Conservation (phyloP, 2,329 filamentous ascomycete species). For the Sclerotinia glacialis region DNA sequence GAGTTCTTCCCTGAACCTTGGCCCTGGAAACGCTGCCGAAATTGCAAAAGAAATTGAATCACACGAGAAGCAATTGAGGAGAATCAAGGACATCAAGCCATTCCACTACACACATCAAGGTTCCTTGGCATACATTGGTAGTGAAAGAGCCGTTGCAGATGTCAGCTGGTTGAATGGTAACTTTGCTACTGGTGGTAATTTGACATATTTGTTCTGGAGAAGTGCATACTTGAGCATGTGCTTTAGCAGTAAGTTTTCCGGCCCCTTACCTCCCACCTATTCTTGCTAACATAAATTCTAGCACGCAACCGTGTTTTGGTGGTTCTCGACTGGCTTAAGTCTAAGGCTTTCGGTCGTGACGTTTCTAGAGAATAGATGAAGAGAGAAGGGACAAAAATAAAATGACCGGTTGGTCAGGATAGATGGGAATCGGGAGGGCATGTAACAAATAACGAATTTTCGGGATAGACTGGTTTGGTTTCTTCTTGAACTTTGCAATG, state of each 20-base stretch:
- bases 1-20: conserved; percentile 58
- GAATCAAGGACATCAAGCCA: conserved; percentile 91
- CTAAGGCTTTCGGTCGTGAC: conserved; percentile 93
- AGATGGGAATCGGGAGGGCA: conserved; percentile 20
- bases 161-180: conserved; percentile 97
- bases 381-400: background rate
- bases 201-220: conserved; percentile 98
- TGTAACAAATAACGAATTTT: conserved; percentile 20
- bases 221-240: conserved; percentile 99
- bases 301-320: conserved; percentile 93
- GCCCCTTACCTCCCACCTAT: background rate
- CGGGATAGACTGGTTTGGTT: conserved; percentile 19
- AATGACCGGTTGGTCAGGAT: conserved; percentile 12
- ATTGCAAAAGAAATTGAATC: conserved; percentile 73
- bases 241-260: conserved; percentile 83
- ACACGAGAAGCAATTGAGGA: conserved; percentile 79
- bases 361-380: conserved; percentile 72
- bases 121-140: conserved; percentile 94
- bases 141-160: conserved; percentile 95
- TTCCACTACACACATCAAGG: conserved; percentile 99
- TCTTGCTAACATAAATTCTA: conserved; percentile 42
- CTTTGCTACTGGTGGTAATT: conserved; percentile 84
- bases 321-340: conserved; percentile 92
- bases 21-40: conserved; percentile 64
- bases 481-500: conserved; percentile 5